Percentiles rank a stretch among this genome's conserved stretches.
phyloP scores from a whole-genome alignment of 2,329 filamentous ascomycete genomes.

The Fusarium sp. region DNA sequence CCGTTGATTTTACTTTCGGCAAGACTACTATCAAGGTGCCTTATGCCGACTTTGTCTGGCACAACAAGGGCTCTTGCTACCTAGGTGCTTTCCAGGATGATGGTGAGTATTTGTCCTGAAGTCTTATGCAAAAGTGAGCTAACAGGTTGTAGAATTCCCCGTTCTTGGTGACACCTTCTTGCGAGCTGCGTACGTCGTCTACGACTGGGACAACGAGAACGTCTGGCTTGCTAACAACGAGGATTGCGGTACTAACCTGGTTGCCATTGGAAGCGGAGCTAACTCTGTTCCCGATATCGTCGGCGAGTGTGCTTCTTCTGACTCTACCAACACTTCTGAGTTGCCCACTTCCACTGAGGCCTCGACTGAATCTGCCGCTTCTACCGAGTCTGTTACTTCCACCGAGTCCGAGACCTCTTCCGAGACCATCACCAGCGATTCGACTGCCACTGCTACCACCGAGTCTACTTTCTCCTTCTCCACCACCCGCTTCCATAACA shows the following conservation, averaged over 20 bases:
- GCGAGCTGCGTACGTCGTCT: conserved; percentile 58
- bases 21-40: conserved; percentile 58
- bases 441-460: conserved; percentile 1
- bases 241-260: conserved; percentile 54
- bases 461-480: conserved; percentile 28
- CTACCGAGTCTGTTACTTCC: neutral
- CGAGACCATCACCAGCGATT: neutral
- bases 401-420: neutral
- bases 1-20: conserved; percentile 62
- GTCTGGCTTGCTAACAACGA: conserved; percentile 53
- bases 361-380: conserved; percentile 4
- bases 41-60: conserved; percentile 61
- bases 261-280: conserved; percentile 55
- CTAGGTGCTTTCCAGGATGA: conserved; percentile 61
- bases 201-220: conserved; percentile 55
- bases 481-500: conserved; percentile 31
- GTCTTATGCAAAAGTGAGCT: neutral
- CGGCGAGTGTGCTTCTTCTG: conserved; percentile 46
- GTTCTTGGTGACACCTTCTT: conserved; percentile 60
- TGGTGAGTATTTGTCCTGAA: neutral
- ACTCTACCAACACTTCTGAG: conserved; percentile 30
- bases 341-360: conserved; percentile 28
- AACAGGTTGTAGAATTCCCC: conserved; percentile 41
- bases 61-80: conserved; percentile 49
- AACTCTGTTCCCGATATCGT: conserved; percentile 48